Evolutionary conservation across 495 filamentous ascomycete genomes (phyloP), one percentile per base, ranked within the genome.

Genomic region (Bryoglossum gracile): DNA sequence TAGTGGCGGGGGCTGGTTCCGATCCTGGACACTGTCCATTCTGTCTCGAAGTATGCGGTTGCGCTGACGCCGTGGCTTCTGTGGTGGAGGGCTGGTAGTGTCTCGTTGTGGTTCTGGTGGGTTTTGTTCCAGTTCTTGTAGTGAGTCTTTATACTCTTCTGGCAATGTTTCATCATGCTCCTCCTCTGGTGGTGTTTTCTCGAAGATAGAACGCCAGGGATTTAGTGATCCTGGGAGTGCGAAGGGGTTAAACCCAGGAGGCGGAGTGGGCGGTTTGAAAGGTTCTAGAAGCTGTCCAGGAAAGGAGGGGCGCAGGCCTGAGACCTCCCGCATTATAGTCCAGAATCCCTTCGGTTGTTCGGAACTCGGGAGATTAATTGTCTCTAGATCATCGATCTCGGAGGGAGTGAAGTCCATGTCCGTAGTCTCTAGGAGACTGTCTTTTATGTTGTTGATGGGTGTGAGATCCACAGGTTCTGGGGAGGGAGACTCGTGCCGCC

Each of bases 361-460:
- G 24, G 42, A 36, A 26, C 25, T 43, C 42, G 48, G 14, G 22
- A 45, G 55, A 4, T 21, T 19, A 11, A 59, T 51, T 10, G 53
- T 46, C 17, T 59, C 56, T 10, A 59, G 53, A 11, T 39, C 53
- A 46, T 56, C 53, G 8, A 50, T 30, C 40, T 59, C 56, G 18
- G 56, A 59, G 11, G 56, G 56, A 3, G 48, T 59, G 34, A 53
- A 46, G 1, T 59, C 56, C 9, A 53, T 43, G 34, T 28, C 17
- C 1, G 9, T 35, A 24, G 30, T 25, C 6, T 45, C 42, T 24
- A 45, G 22, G 6, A n/a, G 42, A 34, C 21, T 45, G 21, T 45
- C 30, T 45, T 45, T 30, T 2, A 32, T 30, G 39, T 41, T 41
- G 14, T 48, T 37, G 6, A 43, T 26, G 14, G 25, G 6, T 14